phyloP scores from a whole-genome alignment of 345 rosid genomes.

The Boechera stricta region DNA sequence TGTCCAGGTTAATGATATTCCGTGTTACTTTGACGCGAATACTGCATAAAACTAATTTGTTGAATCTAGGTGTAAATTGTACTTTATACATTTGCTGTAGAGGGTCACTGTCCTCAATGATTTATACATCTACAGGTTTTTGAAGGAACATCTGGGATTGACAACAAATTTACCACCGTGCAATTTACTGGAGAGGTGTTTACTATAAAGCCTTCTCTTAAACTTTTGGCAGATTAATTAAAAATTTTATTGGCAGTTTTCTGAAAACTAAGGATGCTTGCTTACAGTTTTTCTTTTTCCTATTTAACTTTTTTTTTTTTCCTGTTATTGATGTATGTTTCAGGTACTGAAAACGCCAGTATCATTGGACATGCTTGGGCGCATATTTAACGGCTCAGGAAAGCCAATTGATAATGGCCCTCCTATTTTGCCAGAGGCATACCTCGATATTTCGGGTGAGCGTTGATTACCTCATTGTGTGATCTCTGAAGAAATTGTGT shows the following conservation, averaged over 20 bases:
- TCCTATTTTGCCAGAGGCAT: conserved; percentile 95
- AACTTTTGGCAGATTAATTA: not conserved
- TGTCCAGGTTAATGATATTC: conserved; percentile 66
- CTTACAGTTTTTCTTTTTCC: not conserved
- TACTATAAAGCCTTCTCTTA: not conserved
- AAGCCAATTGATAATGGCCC: conserved; percentile 99
- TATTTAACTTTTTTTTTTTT: not conserved
- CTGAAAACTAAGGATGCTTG: not conserved
- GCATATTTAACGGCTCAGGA: conserved; percentile 98
- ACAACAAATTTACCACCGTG: conserved; percentile 90
- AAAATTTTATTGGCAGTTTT: not conserved
- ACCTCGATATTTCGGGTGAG: conserved; percentile 94
- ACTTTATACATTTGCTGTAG: not conserved
- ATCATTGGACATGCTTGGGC: conserved; percentile 98
- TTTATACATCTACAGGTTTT: conserved; percentile 59
- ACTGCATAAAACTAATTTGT: conserved; percentile 1
- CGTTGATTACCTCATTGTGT: conserved; percentile 3
- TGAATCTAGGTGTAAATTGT: conserved; percentile 1
- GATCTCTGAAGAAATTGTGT: not conserved
- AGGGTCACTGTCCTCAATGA: not conserved
- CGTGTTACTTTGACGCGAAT: not conserved
- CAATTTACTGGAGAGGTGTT: conserved; percentile 94
- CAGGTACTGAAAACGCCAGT: conserved; percentile 98
- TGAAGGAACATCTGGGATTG: conserved; percentile 98
- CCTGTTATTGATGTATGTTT: conserved; percentile 33